Evolutionary conservation across 257 asterid genomes (phyloP).

Genomic region (Penstemon newberryi): DNA sequence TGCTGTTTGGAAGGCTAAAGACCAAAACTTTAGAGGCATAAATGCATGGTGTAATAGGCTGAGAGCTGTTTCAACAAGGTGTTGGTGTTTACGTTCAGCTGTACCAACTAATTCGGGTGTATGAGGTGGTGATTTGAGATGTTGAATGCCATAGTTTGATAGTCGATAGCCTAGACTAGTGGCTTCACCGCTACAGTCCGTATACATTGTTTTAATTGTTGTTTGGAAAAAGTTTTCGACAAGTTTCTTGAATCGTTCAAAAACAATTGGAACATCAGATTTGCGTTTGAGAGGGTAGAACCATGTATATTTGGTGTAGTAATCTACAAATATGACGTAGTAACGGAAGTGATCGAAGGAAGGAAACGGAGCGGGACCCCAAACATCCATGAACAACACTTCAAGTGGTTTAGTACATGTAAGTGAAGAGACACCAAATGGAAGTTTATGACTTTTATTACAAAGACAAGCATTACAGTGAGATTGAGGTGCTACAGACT

Average conservation of each 20-base stretch:
- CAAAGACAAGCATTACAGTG: background rate
- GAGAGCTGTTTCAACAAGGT: background rate
- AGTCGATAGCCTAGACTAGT: background rate
- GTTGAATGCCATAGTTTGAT: background rate
- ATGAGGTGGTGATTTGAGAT: slow-evolving; percentile 23
- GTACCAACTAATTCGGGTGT: slow-evolving; percentile 22
- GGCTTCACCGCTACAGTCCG: slow-evolving; percentile 21
- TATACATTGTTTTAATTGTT: background rate
- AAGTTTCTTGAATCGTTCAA: background rate
- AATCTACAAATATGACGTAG: slow-evolving; percentile 10
- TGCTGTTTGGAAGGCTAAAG: background rate
- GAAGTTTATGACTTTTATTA: background rate
- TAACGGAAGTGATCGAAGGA: slow-evolving; percentile 9
- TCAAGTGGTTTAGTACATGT: background rate
- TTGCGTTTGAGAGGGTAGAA: background rate
- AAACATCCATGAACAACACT: slow-evolving; percentile 12
- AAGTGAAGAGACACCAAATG: background rate
- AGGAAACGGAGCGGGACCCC: background rate
- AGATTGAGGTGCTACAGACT: background rate
- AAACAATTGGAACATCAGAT: background rate
- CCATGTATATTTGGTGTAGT: background rate
- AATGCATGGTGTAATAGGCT: background rate
- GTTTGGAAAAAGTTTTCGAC: background rate
- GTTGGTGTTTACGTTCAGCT: background rate
- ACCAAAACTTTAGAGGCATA: background rate